A percentile compares a stretch with the other conserved stretches of the same genome.
Evolutionary conservation across 2,329 filamentous ascomycete genomes (phyloP).

Genomic region (Emmonsiellopsis sp.): DNA sequence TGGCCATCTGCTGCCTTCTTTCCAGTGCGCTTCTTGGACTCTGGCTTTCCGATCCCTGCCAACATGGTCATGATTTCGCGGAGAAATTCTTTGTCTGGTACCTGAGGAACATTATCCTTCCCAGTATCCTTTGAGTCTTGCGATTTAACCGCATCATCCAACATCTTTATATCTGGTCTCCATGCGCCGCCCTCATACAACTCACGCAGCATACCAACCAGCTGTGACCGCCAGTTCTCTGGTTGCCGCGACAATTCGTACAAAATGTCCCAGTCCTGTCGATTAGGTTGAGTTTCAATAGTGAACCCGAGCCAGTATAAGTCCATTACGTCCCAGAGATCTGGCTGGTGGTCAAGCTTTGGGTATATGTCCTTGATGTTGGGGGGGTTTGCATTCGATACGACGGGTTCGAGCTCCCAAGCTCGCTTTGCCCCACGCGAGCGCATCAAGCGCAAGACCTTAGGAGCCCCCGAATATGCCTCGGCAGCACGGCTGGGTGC

Average conservation of each 20-base stretch:
- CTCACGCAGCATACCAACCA: background rate
- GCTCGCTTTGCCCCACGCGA: constrained; percentile 13
- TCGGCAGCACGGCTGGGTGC: constrained; percentile 12
- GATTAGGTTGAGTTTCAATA: constrained; percentile 12
- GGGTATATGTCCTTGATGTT: background rate
- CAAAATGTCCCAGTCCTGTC: constrained; percentile 11
- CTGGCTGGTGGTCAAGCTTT: constrained; percentile 8
- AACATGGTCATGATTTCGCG: constrained; percentile 1
- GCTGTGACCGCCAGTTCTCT: constrained; percentile 6
- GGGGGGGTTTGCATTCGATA: background rate
- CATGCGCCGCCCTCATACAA: constrained; percentile 4
- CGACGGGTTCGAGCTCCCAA: constrained; percentile 9
- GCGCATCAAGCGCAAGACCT: constrained; percentile 12
- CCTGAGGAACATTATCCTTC: background rate
- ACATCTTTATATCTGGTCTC: constrained; percentile 8
- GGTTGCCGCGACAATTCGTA: constrained; percentile 12
- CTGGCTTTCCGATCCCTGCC: background rate
- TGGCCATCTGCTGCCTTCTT: background rate
- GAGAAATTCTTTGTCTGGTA: constrained; percentile 1
- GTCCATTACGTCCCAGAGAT: constrained; percentile 12
- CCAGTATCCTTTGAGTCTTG: background rate
- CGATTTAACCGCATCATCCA: background rate
- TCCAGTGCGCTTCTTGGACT: background rate
- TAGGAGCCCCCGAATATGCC: constrained; percentile 10
- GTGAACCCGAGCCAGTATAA: constrained; percentile 14